phyloP scores from a whole-genome alignment of 2,329 filamentous ascomycete species.

The Colletotrichum gloeosporioides region DNA sequence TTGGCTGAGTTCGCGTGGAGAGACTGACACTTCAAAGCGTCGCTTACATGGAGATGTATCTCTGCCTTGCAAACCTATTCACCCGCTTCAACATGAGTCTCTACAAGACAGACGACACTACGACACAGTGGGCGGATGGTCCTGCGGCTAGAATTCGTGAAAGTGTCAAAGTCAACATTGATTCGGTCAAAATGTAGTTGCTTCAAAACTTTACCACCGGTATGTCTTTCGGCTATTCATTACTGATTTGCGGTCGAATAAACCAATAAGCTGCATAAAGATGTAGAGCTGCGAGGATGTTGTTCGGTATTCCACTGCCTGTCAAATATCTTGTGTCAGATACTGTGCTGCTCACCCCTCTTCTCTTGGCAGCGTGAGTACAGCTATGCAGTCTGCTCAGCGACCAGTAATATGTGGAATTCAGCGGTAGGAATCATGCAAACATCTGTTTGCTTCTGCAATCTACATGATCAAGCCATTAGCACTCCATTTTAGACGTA shows the following conservation, averaged over 20 bases:
- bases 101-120: not conserved
- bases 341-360: not conserved
- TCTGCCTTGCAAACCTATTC: not conserved
- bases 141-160: not conserved
- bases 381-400: not conserved
- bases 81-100: not conserved
- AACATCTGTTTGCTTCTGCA: not conserved
- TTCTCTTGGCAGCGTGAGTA: not conserved
- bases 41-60: not conserved
- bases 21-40: not conserved
- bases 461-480: not conserved
- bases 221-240: fast-evolving
- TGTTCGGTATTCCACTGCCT: not conserved
- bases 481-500: not conserved
- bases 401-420: not conserved
- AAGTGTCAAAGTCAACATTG: not conserved
- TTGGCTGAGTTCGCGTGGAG: not conserved
- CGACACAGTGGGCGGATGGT: not conserved
- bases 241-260: not conserved
- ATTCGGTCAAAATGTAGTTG: not conserved
- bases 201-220: not conserved
- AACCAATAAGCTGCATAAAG: fast-evolving
- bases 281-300: not conserved
- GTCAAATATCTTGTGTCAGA: not conserved
- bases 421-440: not conserved